A percentile compares a stretch with the other conserved stretches of the same genome.
These are phyloP conservation scores for Zygoascus hellenicus DNA, from an alignment of 1,139 yeast species.

Conservation along the genomic window DNA sequence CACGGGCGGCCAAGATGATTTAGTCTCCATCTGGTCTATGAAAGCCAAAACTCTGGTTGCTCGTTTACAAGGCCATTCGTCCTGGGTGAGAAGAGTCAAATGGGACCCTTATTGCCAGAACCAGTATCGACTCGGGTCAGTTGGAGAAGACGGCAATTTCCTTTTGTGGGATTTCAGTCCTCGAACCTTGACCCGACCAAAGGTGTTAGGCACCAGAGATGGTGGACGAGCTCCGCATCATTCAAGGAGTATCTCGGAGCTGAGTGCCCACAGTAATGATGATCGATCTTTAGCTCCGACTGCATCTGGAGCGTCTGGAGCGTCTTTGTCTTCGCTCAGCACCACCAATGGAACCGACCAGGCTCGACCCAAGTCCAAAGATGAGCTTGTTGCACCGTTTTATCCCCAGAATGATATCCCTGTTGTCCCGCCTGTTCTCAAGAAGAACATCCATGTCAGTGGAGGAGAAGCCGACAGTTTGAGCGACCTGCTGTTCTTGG, in stretches of 20 bases:
- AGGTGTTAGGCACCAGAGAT: not conserved
- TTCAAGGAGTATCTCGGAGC: not conserved
- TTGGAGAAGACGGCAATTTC: slow-evolving; percentile 66
- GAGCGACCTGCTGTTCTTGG: slow-evolving; percentile 27
- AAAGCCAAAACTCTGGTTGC: slow-evolving; percentile 31
- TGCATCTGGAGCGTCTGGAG: slow-evolving; percentile 6
- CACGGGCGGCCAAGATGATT: slow-evolving; percentile 46
- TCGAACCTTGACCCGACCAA: slow-evolving; percentile 41
- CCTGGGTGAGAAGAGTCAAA: slow-evolving; percentile 52
- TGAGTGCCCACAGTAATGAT: not conserved
- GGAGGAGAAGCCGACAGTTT: slow-evolving; percentile 27
- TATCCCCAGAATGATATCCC: slow-evolving; percentile 27
- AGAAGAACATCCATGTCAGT: slow-evolving; percentile 21
- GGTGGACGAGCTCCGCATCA: slow-evolving; percentile 7
- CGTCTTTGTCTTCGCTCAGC: slow-evolving; percentile 1
- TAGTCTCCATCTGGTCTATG: slow-evolving; percentile 34
- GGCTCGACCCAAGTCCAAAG: slow-evolving; percentile 2
- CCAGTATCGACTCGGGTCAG: slow-evolving; percentile 54
- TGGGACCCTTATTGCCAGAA: slow-evolving; percentile 40
- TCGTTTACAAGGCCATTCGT: slow-evolving; percentile 58
- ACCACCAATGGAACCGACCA: slow-evolving; percentile 1
- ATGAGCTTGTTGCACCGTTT: slow-evolving; percentile 25
- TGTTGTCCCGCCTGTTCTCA: slow-evolving; percentile 27
- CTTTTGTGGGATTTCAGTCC: slow-evolving; percentile 72
- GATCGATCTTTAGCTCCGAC: slow-evolving; percentile 5